Evolutionary conservation across 495 filamentous ascomycete species (phyloP), one percentile per base, ranked within the genome.

Genomic region (Aspergillus sclerotiicarbonarius): DNA sequence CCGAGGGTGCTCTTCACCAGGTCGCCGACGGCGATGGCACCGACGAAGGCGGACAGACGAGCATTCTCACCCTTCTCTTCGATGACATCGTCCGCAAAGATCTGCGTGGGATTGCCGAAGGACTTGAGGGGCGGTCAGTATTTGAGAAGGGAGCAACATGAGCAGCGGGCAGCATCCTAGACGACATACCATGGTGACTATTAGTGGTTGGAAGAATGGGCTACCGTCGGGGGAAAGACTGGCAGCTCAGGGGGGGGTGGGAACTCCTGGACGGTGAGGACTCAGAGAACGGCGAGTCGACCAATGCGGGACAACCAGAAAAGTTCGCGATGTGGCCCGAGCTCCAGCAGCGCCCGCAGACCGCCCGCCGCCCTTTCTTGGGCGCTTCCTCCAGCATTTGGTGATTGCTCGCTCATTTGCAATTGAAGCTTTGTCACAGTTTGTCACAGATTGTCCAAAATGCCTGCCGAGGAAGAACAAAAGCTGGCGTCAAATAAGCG

Each of bases 51-150:
- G 1, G 90, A 90, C 59, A 98, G 86, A 83, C 94, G 91, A 61
- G 94, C 94, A 88, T 98, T 98, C 80, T 98, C 94, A 66, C 94
- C 94, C 76, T 96, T 98, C 81, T 98, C 93, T 79, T 98, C 91
- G 52, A 87, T 92, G 56, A 95, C 92, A 72, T 95, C 94, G 74
- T 98, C 92, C 64, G 88, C 90, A 79, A 98, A 98, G 79, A 98
- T 98, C 74, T 98, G 94, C 50, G 92, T 97, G 64, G 94, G 93
- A 76, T 92, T 95, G 67, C 77, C 79, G 74, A 84, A 85, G 35
- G 83, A 77, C 75, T 77, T 53, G 29, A 53, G 46, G 41, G 15
- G 53, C 13, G 31, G 58, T 65, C 29, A 61, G 60, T 35, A 63
- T 21, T 20, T 20, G 50, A 46, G 37, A 25, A 50, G 16, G 21